These are phyloP conservation scores for Rhizophagus clarus DNA, from an alignment of 192 early-diverging fungal species.

Conservation along the genomic window DNA sequence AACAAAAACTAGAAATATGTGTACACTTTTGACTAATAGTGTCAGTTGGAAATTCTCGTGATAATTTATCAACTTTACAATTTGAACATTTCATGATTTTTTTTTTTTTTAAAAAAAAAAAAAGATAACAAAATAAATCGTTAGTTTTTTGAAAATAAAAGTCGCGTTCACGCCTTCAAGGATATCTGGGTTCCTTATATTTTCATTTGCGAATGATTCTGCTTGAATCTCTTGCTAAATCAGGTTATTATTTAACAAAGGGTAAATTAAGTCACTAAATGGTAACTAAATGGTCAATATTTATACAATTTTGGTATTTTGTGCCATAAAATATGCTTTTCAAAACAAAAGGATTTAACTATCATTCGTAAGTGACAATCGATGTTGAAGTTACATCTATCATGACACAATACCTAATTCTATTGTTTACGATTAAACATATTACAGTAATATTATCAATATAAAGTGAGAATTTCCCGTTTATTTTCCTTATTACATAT, in stretches of 20 bases:
- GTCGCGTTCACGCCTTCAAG: too few species aligned
- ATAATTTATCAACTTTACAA: slow-evolving; percentile 32
- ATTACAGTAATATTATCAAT: too few species aligned
- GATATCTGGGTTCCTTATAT: too few species aligned
- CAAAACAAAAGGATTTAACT: background rate
- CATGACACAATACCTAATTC: too few species aligned
- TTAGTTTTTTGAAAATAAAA: too few species aligned
- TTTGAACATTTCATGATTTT: slow-evolving; percentile 25
- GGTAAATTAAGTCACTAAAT: too few species aligned
- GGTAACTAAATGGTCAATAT: background rate
- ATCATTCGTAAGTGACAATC: background rate
- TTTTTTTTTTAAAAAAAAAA: slow-evolving; percentile 2
- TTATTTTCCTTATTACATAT: too few species aligned
- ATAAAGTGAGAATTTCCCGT: too few species aligned
- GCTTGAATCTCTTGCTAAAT: too few species aligned
- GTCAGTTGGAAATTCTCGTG: slow-evolving; percentile 27
- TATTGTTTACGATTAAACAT: too few species aligned
- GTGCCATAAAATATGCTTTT: background rate
- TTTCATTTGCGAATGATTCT: too few species aligned
- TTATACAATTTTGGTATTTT: background rate
- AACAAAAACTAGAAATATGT: slow-evolving; percentile 30
- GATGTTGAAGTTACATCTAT: background rate
- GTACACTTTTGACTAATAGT: slow-evolving; percentile 17
- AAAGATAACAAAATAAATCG: background rate
- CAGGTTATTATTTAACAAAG: too few species aligned